phyloP scores from a whole-genome alignment of 495 filamentous ascomycete species.

The Cercophora sp. region DNA sequence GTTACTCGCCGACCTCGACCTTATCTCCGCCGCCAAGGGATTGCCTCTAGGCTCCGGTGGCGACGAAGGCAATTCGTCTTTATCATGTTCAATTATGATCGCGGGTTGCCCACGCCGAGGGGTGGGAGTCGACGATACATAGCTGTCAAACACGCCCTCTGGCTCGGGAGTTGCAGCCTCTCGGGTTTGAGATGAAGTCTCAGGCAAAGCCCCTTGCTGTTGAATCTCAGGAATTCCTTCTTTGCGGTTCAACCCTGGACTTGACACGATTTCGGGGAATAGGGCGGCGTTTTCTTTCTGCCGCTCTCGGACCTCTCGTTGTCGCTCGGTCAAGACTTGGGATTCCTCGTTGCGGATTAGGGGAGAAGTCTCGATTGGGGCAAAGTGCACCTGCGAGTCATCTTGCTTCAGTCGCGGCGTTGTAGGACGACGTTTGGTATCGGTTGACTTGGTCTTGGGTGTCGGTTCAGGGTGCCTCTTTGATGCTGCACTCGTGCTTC shows the following conservation, averaged over 20 bases:
- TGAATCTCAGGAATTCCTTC: constrained; percentile 3
- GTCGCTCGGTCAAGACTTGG: constrained; percentile 68
- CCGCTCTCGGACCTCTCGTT: constrained; percentile 64
- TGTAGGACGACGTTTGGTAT: constrained; percentile 15
- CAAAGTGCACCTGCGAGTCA: constrained; percentile 75
- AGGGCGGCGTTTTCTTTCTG: constrained; percentile 64
- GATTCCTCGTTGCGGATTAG: constrained; percentile 45
- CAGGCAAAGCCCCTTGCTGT: not conserved
- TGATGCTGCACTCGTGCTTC: constrained; percentile 19
- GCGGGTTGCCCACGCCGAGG: constrained; percentile 50
- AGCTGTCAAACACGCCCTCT: constrained; percentile 49
- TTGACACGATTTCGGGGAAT: constrained; percentile 67
- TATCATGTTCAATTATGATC: constrained; percentile 37
- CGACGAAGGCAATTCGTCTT: constrained; percentile 49
- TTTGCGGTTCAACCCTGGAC: constrained; percentile 38
- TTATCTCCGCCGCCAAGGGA: constrained; percentile 42
- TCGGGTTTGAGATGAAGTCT: constrained; percentile 4
- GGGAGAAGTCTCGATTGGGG: constrained; percentile 58
- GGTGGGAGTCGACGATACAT: constrained; percentile 78
- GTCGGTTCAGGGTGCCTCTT: constrained; percentile 29
- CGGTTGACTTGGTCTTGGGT: constrained; percentile 19
- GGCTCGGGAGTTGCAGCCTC: constrained; percentile 39
- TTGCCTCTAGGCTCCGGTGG: constrained; percentile 53
- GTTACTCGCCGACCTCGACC: constrained; percentile 35
- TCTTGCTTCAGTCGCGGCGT: constrained; percentile 58